These are phyloP conservation scores for Rhynchosporium secalis DNA, from an alignment of 2,329 filamentous ascomycete species.

Conservation along the genomic window DNA sequence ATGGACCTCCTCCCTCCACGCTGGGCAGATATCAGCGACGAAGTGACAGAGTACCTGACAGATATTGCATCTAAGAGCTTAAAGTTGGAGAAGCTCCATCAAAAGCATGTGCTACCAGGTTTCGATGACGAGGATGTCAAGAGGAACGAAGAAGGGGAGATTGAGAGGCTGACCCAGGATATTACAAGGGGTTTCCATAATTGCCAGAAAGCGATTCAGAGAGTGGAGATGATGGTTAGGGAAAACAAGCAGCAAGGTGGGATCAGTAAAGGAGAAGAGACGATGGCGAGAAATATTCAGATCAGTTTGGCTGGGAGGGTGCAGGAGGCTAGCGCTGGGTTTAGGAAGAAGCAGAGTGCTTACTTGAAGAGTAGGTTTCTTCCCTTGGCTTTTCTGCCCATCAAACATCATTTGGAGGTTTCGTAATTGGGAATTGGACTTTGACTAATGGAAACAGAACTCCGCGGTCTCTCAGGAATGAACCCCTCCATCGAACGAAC, in stretches of 20 bases:
- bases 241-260: conserved; percentile 73
- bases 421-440: not conserved
- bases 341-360: conserved; percentile 95
- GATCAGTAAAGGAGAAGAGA: conserved; percentile 81
- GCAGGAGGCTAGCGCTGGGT: conserved; percentile 86
- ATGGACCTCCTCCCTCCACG: conserved; percentile 95
- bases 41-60: conserved; percentile 79
- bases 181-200: conserved; percentile 88
- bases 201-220: conserved; percentile 85
- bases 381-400: not conserved
- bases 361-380: conserved; percentile 80
- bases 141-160: conserved; percentile 81
- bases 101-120: conserved; percentile 93
- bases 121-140: conserved; percentile 96
- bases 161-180: conserved; percentile 84
- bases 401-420: too few relatives aligned
- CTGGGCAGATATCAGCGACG: conserved; percentile 94
- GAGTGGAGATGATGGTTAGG: conserved; percentile 82
- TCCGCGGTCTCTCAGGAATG: conserved; percentile 70
- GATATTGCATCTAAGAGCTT: conserved; percentile 81
- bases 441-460: conserved; percentile 52
- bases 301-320: conserved; percentile 85
- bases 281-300: conserved; percentile 95
- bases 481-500: conserved; percentile 55
- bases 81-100: conserved; percentile 86